phyloP scores from a whole-genome alignment of 495 filamentous ascomycete species.

The Hypoxylon fragiforme region DNA sequence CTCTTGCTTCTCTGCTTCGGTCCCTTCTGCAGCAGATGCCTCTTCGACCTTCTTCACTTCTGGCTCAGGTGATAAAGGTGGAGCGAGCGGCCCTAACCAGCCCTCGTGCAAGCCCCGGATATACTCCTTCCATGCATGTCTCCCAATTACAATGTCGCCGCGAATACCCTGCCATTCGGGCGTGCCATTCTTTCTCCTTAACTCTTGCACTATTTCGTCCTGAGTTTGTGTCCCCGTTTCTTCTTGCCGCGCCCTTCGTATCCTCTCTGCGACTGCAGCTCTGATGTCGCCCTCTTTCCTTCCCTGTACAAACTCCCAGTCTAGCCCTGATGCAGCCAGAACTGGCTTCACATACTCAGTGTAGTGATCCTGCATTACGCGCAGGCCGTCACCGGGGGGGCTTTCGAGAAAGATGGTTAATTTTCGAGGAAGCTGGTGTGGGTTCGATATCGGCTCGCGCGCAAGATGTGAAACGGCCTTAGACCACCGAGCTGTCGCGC shows the following conservation, averaged over 20 bases:
- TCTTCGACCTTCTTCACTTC: constrained; percentile 42
- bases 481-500: constrained; percentile 81
- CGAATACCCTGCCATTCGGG: constrained; percentile 69
- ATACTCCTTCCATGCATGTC: constrained; percentile 98
- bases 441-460: constrained; percentile 69
- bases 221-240: constrained; percentile 48
- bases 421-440: constrained; percentile 73
- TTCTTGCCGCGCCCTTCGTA: constrained; percentile 64
- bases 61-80: constrained; percentile 38
- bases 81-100: constrained; percentile 81
- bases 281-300: constrained; percentile 85
- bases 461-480: constrained; percentile 85
- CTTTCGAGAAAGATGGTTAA: constrained; percentile 83
- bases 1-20: constrained; percentile 30
- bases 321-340: constrained; percentile 82
- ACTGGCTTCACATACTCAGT: constrained; percentile 95
- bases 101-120: constrained; percentile 91
- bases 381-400: constrained; percentile 82
- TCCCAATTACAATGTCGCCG: constrained; percentile 86
- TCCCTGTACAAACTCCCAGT: constrained; percentile 95
- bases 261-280: constrained; percentile 76
- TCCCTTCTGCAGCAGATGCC: constrained; percentile 31
- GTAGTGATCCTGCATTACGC: constrained; percentile 86
- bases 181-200: constrained; percentile 63
- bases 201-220: constrained; percentile 60